Evolutionary conservation across 768 basidiomycete genomes (phyloP).

Genomic region (Lepiota brunneoincarnata): DNA sequence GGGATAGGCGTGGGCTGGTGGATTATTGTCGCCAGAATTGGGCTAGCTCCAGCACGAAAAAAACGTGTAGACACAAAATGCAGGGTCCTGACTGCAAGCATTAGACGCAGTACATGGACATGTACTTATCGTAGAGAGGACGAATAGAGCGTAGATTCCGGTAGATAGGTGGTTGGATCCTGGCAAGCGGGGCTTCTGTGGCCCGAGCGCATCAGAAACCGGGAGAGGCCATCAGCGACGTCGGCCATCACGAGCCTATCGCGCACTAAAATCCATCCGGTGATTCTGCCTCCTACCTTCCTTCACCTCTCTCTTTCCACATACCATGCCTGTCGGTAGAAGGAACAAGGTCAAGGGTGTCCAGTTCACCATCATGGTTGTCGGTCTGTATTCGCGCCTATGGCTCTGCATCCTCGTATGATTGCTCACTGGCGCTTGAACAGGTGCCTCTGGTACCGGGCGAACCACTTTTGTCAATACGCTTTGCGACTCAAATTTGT

Average conservation of each 20-base stretch:
- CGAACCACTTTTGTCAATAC: conserved; percentile 93
- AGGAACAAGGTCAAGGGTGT: conserved; percentile 88
- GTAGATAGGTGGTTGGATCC: too few species aligned
- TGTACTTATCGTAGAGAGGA: too few species aligned
- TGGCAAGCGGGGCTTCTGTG: too few species aligned
- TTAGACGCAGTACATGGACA: too few species aligned
- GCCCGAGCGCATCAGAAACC: too few species aligned
- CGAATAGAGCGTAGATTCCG: too few species aligned
- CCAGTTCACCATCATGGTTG: conserved; percentile 87
- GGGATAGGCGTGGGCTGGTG: too few species aligned
- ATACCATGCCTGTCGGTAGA: conserved; percentile 46
- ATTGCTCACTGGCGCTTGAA: conserved; percentile 8
- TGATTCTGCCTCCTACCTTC: not conserved
- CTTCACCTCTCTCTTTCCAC: not conserved
- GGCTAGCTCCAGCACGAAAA: too few species aligned
- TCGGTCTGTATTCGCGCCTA: conserved; percentile 54
- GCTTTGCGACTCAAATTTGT: conserved; percentile 77
- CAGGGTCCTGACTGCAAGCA: too few species aligned
- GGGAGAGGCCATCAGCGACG: too few species aligned
- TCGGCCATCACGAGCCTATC: not conserved
- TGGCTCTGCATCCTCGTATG: conserved; percentile 7
- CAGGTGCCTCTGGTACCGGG: conserved; percentile 85
- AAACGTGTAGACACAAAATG: too few species aligned
- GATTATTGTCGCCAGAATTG: too few species aligned
- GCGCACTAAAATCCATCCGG: not conserved